A percentile compares a stretch with the other conserved stretches of the same genome.
Conservation (phyloP, 192 early-diverging fungal genomes). For the Backusella parvicylindrica region DNA sequence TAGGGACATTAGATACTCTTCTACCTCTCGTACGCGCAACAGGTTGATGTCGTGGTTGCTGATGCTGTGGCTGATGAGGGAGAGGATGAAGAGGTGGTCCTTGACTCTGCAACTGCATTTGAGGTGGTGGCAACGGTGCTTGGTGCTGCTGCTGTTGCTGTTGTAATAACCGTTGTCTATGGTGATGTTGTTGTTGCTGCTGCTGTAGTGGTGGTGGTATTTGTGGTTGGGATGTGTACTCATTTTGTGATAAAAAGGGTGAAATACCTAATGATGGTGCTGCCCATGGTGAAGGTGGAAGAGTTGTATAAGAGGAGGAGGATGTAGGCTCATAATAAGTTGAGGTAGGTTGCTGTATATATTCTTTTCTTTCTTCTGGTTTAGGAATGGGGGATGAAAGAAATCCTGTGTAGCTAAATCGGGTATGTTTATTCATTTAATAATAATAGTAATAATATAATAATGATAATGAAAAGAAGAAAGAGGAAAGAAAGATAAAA, state of each 20-base stretch:
- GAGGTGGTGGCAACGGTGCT: background rate
- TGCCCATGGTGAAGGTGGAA: background rate
- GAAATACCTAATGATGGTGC: background rate
- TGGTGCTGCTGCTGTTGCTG: background rate
- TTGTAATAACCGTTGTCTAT: no score
- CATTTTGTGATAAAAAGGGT: background rate
- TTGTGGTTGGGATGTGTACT: background rate
- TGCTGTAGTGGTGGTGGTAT: background rate
- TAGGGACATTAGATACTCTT: conserved; percentile 50
- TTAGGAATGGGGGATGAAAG: background rate
- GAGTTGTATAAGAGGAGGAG: background rate
- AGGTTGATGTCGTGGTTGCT: conserved; percentile 6
- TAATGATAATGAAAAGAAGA: background rate
- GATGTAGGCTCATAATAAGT: background rate
- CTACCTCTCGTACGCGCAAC: conserved; percentile 46
- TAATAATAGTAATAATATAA: background rate
- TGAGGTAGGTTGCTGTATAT: background rate
- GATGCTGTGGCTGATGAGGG: background rate
- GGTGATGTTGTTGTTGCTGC: background rate
- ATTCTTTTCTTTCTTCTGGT: background rate
- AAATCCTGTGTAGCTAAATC: conserved; percentile 2
- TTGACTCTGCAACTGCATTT: background rate
- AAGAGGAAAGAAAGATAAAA: background rate
- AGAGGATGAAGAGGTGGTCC: background rate
- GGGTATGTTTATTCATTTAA: conserved; percentile 8